These are phyloP conservation scores for Beauveria varroae DNA, from an alignment of 2,329 filamentous ascomycete species.

Conservation along the genomic window DNA sequence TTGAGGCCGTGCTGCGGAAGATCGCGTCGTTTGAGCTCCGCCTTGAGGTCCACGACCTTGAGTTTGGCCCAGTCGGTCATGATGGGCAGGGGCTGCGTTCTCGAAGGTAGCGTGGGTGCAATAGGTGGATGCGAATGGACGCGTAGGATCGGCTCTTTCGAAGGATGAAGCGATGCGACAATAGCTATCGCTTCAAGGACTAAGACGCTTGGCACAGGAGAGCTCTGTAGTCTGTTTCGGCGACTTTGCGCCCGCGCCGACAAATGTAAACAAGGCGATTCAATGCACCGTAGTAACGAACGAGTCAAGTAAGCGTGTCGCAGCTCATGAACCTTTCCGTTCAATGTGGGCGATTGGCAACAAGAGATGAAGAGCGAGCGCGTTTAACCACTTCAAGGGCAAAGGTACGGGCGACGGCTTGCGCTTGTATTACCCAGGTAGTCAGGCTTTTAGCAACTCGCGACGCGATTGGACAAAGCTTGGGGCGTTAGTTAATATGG, in stretches of 20 bases:
- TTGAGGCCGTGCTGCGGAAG: slow-evolving; percentile 64
- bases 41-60: slow-evolving; percentile 69
- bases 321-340: neutral
- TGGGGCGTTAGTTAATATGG: neutral
- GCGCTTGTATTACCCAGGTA: neutral
- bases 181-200: neutral
- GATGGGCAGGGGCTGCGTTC: slow-evolving; percentile 13
- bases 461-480: slow-evolving; percentile 7
- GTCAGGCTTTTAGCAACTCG: slow-evolving; percentile 9
- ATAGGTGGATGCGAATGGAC: neutral
- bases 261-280: neutral
- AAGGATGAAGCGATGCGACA: neutral
- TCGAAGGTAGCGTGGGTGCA: neutral
- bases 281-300: neutral
- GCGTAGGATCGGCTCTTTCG: neutral
- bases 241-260: neutral
- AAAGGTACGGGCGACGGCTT: neutral
- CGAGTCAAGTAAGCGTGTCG: neutral
- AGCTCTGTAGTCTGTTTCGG: neutral
- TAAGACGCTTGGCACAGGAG: neutral
- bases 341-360: neutral
- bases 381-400: neutral
- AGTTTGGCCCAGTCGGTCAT: slow-evolving; percentile 50
- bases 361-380: neutral
- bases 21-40: slow-evolving; percentile 65